Evolutionary conservation across 2,329 filamentous ascomycete species (phyloP).

Genomic region (Arthrobotrys pseudoclavata): DNA sequence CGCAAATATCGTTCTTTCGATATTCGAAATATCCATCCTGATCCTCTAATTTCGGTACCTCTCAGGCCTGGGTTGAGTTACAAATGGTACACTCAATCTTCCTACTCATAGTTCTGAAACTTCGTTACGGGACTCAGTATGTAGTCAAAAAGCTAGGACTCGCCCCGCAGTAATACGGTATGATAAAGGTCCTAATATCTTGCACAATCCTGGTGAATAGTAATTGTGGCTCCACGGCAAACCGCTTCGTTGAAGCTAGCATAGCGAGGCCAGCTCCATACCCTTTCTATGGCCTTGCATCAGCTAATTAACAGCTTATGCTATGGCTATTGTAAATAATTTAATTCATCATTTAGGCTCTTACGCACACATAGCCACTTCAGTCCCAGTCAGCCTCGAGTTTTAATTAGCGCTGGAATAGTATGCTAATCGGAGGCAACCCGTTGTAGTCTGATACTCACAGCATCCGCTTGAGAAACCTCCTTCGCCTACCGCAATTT

Average conservation of each 20-base stretch:
- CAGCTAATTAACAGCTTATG: not conserved
- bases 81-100: too few relatives aligned
- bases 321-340: not conserved
- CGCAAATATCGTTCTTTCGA: not conserved
- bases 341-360: not conserved
- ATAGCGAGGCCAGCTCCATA: too few relatives aligned
- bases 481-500: not conserved
- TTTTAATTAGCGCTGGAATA: not conserved
- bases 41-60: not conserved
- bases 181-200: too few relatives aligned
- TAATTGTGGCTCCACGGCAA: too few relatives aligned
- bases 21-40: not conserved
- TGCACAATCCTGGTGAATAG: too few relatives aligned
- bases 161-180: too few relatives aligned
- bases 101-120: too few relatives aligned
- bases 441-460: not conserved
- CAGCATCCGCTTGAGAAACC: not conserved
- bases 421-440: not conserved
- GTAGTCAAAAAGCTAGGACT: too few relatives aligned
- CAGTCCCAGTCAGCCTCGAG: not conserved
- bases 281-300: too few relatives aligned
- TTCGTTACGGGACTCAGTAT: too few relatives aligned
- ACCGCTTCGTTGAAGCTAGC: too few relatives aligned
- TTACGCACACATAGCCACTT: not conserved
- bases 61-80: too few relatives aligned